Evolutionary conservation across 164 flowering plant species (phyloP).

Genomic region (Aristolochia contorta): DNA sequence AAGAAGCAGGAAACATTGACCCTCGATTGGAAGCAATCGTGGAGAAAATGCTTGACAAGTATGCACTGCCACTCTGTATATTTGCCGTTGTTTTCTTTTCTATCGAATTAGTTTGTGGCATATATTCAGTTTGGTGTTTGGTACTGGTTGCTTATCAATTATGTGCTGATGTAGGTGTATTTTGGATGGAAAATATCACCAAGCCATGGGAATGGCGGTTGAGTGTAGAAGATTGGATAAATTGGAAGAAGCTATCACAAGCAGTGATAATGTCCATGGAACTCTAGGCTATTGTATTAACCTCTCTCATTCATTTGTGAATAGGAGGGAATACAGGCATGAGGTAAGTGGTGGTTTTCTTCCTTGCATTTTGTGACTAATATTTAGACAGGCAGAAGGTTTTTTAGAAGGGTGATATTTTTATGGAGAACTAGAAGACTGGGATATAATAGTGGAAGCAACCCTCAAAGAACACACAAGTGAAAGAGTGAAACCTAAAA

Average conservation of each 20-base stretch:
- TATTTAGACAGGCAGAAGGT: no score
- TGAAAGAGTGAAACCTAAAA: no score
- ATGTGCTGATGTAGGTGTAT: conserved; percentile 59
- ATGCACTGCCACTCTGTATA: conserved; percentile 15
- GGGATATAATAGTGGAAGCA: no score
- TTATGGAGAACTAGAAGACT: no score
- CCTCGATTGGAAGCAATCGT: conserved; percentile 93
- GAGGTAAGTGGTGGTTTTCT: conserved; percentile 43
- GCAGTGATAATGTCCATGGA: conserved; percentile 81
- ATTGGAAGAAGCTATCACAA: conserved; percentile 84
- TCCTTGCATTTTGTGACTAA: neutral
- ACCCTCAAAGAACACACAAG: no score
- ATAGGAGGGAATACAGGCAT: conserved; percentile 74
- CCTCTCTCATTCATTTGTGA: conserved; percentile 77
- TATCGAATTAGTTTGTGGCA: no score
- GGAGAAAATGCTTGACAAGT: conserved; percentile 96
- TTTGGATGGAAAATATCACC: conserved; percentile 81
- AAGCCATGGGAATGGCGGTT: conserved; percentile 96
- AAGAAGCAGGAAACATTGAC: conserved; percentile 50
- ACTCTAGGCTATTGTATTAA: conserved; percentile 70
- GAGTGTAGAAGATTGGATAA: conserved; percentile 96
- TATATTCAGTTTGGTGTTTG: neutral
- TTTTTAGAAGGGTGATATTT: no score
- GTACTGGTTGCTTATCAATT: neutral
- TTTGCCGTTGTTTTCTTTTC: neutral